Percentiles rank a stretch among this genome's conserved stretches.
Evolutionary conservation across 495 filamentous ascomycete genomes (phyloP).

Genomic region (Penicillium coffeae): DNA sequence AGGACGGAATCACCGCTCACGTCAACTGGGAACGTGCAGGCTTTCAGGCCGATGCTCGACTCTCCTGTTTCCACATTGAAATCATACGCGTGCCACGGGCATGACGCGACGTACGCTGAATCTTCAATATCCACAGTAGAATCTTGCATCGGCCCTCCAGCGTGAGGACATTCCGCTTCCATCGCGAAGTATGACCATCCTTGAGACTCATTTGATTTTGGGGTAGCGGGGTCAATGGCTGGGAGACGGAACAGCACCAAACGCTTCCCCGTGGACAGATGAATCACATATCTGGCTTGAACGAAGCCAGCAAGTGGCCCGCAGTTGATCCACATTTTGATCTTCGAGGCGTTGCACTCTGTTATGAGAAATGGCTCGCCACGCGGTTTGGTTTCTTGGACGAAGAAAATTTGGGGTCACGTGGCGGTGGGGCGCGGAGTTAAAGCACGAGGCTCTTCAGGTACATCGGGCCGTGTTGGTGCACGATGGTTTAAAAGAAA

Average conservation of each 20-base stretch:
- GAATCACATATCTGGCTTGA: constrained; percentile 47
- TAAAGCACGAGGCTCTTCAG: not conserved
- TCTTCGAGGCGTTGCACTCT: not conserved
- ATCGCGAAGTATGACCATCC: constrained; percentile 53
- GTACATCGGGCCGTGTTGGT: not conserved
- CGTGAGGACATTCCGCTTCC: constrained; percentile 52
- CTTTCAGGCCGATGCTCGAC: constrained; percentile 51
- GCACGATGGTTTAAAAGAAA: too few species aligned
- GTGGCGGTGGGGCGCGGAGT: not conserved
- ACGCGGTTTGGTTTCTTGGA: not conserved
- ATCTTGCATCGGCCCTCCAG: constrained; percentile 49
- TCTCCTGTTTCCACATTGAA: constrained; percentile 55
- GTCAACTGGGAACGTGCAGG: constrained; percentile 48
- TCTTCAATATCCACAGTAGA: constrained; percentile 51
- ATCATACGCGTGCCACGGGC: constrained; percentile 55
- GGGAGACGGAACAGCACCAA: constrained; percentile 50
- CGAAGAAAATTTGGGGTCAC: not conserved
- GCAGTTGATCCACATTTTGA: constrained; percentile 33
- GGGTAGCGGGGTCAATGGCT: constrained; percentile 32
- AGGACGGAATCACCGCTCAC: constrained; percentile 34
- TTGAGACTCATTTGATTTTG: constrained; percentile 32
- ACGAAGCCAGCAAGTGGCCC: constrained; percentile 33
- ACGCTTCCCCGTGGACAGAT: constrained; percentile 47
- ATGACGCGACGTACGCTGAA: constrained; percentile 51
- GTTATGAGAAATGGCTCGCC: not conserved